A percentile compares a stretch with the other conserved stretches of the same genome.
phyloP scores from a whole-genome alignment of 2,329 filamentous ascomycete species.

The Alternaria triticimaculans region DNA sequence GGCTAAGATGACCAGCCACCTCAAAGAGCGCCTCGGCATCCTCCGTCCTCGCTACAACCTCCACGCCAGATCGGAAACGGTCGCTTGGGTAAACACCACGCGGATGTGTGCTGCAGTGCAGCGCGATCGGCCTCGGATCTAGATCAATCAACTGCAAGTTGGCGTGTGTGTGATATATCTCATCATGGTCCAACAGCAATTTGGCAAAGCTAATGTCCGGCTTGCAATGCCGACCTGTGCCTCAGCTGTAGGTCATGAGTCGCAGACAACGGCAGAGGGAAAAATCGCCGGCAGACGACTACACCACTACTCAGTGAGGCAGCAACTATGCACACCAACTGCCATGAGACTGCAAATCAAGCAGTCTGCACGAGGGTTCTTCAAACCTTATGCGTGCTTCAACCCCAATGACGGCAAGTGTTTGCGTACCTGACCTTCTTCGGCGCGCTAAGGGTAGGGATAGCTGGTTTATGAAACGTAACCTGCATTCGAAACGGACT shows the following conservation, averaged over 20 bases:
- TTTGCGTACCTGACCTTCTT: conserved; percentile 13
- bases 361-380: conserved; percentile 2
- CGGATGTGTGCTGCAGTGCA: not conserved
- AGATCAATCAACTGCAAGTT: not conserved
- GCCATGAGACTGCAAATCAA: conserved; percentile 6
- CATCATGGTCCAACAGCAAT: not conserved
- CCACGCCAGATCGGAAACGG: not conserved
- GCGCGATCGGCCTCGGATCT: not conserved
- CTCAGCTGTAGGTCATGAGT: not conserved
- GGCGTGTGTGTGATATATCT: not conserved
- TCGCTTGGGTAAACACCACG: not conserved
- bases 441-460: conserved; percentile 16
- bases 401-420: conserved; percentile 10
- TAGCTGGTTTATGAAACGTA: conserved; percentile 22
- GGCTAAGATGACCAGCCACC: not conserved
- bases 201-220: not conserved
- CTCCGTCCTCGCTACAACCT: not conserved
- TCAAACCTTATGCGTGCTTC: conserved; percentile 15
- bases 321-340: not conserved
- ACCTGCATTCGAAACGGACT: conserved; percentile 25
- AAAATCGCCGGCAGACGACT: not conserved
- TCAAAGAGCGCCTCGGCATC: not conserved
- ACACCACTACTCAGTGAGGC: not conserved
- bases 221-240: not conserved
- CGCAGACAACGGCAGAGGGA: not conserved